phyloP scores from a whole-genome alignment of 2,329 filamentous ascomycete genomes.

The Hypocreales sp. region DNA sequence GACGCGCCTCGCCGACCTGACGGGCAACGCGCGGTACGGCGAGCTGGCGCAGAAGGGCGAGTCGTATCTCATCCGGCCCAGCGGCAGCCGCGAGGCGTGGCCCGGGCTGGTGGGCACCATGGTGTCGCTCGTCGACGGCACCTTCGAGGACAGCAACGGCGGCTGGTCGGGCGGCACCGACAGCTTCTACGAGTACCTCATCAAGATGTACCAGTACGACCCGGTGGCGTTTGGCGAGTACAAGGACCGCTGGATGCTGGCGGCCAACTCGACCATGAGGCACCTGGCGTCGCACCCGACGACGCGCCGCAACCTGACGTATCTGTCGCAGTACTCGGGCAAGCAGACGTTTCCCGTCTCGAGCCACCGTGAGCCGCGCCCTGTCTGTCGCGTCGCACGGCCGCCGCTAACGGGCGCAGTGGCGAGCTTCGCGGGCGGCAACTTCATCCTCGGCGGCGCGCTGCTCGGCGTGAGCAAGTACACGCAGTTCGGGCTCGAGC shows the following conservation, averaged over 20 bases:
- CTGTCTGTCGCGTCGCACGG: too few relatives aligned
- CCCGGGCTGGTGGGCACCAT: constrained; percentile 60
- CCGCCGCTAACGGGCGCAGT: constrained; percentile 32
- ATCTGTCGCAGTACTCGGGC: constrained; percentile 43
- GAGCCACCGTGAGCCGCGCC: constrained; percentile 32
- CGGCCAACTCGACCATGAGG: constrained; percentile 60
- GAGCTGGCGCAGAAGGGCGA: constrained; percentile 51
- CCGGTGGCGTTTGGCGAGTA: constrained; percentile 45
- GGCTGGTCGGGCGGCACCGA: constrained; percentile 68
- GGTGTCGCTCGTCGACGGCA: constrained; percentile 48
- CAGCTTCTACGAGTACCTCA: constrained; percentile 77
- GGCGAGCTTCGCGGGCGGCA: constrained; percentile 73
- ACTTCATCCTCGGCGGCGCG: constrained; percentile 68
- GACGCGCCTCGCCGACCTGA: constrained; percentile 65
- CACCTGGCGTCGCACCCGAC: constrained; percentile 55
- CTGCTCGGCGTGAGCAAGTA: constrained; percentile 51
- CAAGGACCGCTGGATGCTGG: constrained; percentile 58
- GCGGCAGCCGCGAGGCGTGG: constrained; percentile 47
- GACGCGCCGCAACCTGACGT: constrained; percentile 55
- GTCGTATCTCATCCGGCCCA: constrained; percentile 51
- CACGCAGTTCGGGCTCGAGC: constrained; percentile 55
- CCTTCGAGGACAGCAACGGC: constrained; percentile 50
- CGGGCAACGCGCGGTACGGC: constrained; percentile 50
- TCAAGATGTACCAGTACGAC: constrained; percentile 85
- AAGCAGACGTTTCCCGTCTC: constrained; percentile 26